These are phyloP conservation scores for Corynespora cassiicola DNA, from an alignment of 2,329 filamentous ascomycete species.

Conservation along the genomic window DNA sequence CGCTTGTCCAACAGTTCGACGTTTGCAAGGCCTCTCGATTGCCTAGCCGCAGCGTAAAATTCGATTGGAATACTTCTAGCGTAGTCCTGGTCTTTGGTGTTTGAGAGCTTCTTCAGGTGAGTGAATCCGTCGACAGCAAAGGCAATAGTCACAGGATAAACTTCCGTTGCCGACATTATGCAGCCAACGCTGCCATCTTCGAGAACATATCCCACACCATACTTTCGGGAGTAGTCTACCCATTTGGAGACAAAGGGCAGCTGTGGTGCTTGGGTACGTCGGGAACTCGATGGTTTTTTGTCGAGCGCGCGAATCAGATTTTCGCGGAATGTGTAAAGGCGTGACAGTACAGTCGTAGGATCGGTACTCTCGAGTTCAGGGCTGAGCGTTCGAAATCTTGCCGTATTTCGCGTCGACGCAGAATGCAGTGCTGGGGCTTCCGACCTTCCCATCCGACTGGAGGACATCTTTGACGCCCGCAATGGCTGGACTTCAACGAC, in stretches of 20 bases:
- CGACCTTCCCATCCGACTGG: conserved; percentile 24
- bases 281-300: conserved; percentile 41
- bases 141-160: conserved; percentile 70
- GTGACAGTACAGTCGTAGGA: conserved; percentile 52
- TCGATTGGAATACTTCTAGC: conserved; percentile 60
- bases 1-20: conserved; percentile 68
- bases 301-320: conserved; percentile 54
- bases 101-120: conserved; percentile 73
- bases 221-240: conserved; percentile 90
- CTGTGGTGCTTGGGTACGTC: conserved; percentile 58
- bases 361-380: conserved; percentile 47
- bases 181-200: conserved; percentile 83
- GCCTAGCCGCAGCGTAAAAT: conserved; percentile 74
- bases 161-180: conserved; percentile 55
- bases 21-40: conserved; percentile 66
- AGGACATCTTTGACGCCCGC: conserved; percentile 24
- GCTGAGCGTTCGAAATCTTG: conserved; percentile 30
- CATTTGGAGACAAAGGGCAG: conserved; percentile 72
- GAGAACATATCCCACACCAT: conserved; percentile 82
- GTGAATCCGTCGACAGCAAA: conserved; percentile 74
- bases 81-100: conserved; percentile 58
- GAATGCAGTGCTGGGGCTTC: conserved; percentile 22
- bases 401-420: conserved; percentile 22
- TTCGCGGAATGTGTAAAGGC: conserved; percentile 53
- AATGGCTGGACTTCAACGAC: conserved; percentile 32